phyloP scores from a whole-genome alignment of 345 rosid species.

The Eutrema japonicum region DNA sequence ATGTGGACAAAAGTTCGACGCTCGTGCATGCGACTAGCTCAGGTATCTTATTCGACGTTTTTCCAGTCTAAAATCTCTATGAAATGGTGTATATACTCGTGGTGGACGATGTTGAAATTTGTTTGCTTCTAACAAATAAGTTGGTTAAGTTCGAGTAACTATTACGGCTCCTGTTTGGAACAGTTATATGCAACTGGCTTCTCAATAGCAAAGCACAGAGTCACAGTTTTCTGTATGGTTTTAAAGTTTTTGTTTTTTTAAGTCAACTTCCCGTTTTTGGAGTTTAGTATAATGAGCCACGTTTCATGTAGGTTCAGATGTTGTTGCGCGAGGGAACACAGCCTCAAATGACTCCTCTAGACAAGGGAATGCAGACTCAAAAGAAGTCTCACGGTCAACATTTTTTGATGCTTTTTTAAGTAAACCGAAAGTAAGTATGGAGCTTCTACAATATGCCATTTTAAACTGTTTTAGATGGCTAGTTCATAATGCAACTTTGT shows the following conservation, averaged over 20 bases:
- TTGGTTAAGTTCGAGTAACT: conserved; percentile 14
- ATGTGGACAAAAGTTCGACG: conserved; percentile 44
- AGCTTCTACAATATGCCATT: conserved; percentile 24
- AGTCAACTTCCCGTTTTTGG: background rate
- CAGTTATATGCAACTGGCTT: background rate
- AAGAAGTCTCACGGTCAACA: conserved; percentile 48
- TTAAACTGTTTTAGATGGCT: conserved; percentile 20
- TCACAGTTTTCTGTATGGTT: background rate
- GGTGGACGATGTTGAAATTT: conserved; percentile 28
- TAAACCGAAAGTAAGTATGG: conserved; percentile 69
- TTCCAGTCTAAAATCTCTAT: conserved; percentile 1
- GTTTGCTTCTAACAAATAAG: background rate
- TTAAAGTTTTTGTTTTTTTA: background rate
- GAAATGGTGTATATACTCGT: background rate
- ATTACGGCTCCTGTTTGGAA: background rate
- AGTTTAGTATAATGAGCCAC: background rate
- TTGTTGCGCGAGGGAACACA: conserved; percentile 38
- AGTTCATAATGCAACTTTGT: conserved; percentile 18
- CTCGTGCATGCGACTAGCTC: conserved; percentile 33
- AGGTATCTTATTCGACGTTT: conserved; percentile 31
- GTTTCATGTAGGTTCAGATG: conserved; percentile 49
- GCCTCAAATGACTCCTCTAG: conserved; percentile 39
- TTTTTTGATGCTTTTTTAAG: conserved; percentile 54
- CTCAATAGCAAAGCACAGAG: background rate
- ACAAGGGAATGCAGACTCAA: conserved; percentile 42